Conservation (phyloP, 768 basidiomycete genomes). For the Leccinellum albellum region DNA sequence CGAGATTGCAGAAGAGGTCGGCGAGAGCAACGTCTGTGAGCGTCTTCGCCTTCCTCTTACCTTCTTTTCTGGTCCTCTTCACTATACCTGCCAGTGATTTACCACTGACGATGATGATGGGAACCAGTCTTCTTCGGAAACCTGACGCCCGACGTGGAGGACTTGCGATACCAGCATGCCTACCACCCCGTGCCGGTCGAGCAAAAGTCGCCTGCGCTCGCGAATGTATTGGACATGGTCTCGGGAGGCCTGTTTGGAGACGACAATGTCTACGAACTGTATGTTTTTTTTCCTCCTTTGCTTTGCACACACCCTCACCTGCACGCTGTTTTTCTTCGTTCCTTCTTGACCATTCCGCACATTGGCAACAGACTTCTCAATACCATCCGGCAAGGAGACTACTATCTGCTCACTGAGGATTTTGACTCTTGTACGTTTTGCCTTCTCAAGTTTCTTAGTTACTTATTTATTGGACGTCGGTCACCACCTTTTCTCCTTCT, state of each 20-base stretch:
- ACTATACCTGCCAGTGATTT: too few relatives aligned
- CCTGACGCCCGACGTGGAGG: conserved; percentile 83
- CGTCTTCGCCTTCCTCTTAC: not conserved
- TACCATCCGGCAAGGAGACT: conserved; percentile 72
- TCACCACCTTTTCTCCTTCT: not conserved
- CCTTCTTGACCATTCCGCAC: not conserved
- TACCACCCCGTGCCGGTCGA: conserved; percentile 81
- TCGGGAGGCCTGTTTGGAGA: conserved; percentile 81
- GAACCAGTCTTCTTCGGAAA: conserved; percentile 82
- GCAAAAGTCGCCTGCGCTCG: conserved; percentile 79
- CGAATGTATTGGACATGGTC: conserved; percentile 72
- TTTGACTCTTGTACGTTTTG: conserved; percentile 78
- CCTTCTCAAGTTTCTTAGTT: not conserved
- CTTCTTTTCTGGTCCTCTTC: too few relatives aligned
- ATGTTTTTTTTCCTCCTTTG: conserved; percentile 30
- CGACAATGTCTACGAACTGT: conserved; percentile 80
- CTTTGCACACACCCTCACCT: not conserved
- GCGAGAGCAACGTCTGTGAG: conserved; percentile 84
- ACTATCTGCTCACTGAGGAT: conserved; percentile 86
- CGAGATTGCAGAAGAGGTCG: conserved; percentile 95
- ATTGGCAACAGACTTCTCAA: conserved; percentile 57
- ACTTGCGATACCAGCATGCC: conserved; percentile 78
- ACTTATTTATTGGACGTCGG: not conserved
- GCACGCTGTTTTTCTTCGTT: not conserved
- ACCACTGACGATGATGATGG: not conserved